phyloP scores from a whole-genome alignment of 163 green algal genomes.

The Chlamydomonas reinhardtii region DNA sequence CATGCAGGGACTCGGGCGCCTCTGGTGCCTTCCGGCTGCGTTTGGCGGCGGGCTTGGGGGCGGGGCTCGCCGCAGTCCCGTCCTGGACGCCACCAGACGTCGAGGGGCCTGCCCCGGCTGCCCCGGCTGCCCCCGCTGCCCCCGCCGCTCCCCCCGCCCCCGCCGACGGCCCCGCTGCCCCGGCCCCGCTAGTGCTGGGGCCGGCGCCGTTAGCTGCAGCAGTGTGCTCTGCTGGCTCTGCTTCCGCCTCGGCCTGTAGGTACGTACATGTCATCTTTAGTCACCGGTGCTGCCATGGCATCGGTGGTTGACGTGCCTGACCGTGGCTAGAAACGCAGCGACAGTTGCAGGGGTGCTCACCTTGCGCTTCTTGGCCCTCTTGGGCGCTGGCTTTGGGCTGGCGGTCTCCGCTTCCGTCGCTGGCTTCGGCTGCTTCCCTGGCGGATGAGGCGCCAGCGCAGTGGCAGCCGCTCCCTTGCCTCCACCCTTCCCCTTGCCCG shows the following conservation, averaged over 20 bases:
- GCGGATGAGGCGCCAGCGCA: too few relatives aligned
- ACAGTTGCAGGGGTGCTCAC: neutral
- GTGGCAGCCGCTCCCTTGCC: neutral
- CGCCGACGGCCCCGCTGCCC: neutral
- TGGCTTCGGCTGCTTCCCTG: neutral
- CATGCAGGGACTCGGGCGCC: slow-evolving; percentile 1
- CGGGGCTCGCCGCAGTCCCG: too few relatives aligned
- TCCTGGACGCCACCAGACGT: neutral
- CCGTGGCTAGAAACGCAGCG: too few relatives aligned
- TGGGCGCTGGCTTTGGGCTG: neutral
- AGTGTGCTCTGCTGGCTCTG: neutral
- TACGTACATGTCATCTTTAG: neutral
- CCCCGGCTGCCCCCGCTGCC: neutral
- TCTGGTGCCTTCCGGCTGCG: neutral
- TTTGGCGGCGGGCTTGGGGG: slow-evolving; percentile 17
- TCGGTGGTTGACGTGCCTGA: neutral
- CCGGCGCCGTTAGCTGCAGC: too few relatives aligned
- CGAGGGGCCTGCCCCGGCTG: neutral
- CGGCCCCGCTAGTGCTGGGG: too few relatives aligned
- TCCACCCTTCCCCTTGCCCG: neutral
- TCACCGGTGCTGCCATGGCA: too few relatives aligned
- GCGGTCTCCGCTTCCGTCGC: neutral
- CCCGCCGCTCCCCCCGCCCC: too few relatives aligned
- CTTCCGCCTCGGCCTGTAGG: neutral
- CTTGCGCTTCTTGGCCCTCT: neutral